These are phyloP conservation scores for Phytophthora lateralis DNA, from an alignment of 352 stramenopile genomes.

Conservation along the genomic window DNA sequence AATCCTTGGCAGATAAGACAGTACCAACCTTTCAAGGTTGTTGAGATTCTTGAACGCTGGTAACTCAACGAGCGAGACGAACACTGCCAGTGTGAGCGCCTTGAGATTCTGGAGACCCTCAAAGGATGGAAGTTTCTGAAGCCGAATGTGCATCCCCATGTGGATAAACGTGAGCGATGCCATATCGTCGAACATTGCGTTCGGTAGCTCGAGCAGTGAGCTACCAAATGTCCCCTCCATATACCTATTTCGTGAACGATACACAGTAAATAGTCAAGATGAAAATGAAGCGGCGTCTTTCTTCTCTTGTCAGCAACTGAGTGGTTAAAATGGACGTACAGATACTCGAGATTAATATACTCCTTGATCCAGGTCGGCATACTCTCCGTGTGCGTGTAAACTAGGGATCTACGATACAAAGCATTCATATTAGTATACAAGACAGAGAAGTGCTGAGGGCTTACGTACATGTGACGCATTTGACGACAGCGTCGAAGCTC, in stretches of 20 bases:
- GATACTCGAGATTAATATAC: conserved; percentile 33
- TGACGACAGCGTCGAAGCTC: conserved; percentile 11
- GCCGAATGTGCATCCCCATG: conserved; percentile 11
- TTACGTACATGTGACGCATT: neutral
- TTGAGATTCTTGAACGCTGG: conserved; percentile 12
- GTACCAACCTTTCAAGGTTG: conserved; percentile 27
- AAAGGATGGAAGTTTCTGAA: conserved; percentile 23
- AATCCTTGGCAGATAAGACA: conserved; percentile 3
- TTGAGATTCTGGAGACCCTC: conserved; percentile 27
- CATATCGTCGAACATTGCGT: conserved; percentile 40
- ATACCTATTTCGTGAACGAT: conserved; percentile 5
- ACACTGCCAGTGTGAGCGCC: conserved; percentile 19
- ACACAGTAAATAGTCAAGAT: neutral
- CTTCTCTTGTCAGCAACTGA: neutral
- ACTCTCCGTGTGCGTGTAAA: conserved; percentile 33
- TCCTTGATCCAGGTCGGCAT: conserved; percentile 36
- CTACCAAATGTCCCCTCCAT: conserved; percentile 11
- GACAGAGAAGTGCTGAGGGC: neutral
- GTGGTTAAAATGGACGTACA: conserved; percentile 19
- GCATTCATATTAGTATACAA: neutral
- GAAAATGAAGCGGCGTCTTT: neutral
- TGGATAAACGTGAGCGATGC: conserved; percentile 34
- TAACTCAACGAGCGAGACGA: conserved; percentile 8
- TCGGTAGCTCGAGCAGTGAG: conserved; percentile 10
- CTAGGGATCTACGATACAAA: conserved; percentile 28